Percentiles rank a stretch among this genome's conserved stretches.
Evolutionary conservation across 1,284 basidiomycete genomes (phyloP).

Genomic region (Uromyces viciae-fabae): DNA sequence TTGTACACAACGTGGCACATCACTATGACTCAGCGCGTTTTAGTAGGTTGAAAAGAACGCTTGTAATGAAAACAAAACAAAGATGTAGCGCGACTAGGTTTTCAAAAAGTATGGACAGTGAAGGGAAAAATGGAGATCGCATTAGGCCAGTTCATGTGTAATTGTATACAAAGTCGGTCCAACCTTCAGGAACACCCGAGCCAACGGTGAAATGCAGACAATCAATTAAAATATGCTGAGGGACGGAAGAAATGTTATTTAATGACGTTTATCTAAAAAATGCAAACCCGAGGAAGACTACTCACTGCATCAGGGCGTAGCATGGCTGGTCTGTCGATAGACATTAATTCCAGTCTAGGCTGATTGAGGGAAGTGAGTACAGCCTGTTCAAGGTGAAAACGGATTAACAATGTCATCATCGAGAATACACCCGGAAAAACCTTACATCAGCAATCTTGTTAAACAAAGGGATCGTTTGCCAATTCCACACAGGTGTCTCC

Average conservation of each 20-base stretch:
- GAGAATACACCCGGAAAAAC: neutral
- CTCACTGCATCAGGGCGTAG: constrained; percentile 35
- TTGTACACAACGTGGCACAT: too few relatives aligned
- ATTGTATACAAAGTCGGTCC: constrained; percentile 39
- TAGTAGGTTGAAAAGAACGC: too few relatives aligned
- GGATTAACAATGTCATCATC: too few relatives aligned
- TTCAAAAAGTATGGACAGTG: too few relatives aligned
- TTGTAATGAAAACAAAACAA: too few relatives aligned
- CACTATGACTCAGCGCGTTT: too few relatives aligned
- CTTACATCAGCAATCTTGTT: constrained; percentile 36
- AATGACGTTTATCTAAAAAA: too few relatives aligned
- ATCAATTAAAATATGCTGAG: constrained; percentile 39
- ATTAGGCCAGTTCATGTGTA: constrained; percentile 20
- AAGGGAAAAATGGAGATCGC: too few relatives aligned
- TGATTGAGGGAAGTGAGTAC: constrained; percentile 29
- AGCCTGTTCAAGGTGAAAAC: constrained; percentile 2
- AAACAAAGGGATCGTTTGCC: constrained; percentile 40
- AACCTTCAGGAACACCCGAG: constrained; percentile 30
- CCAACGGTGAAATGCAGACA: constrained; percentile 43
- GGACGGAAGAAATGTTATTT: neutral
- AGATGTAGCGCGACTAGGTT: too few relatives aligned
- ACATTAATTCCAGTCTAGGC: constrained; percentile 30
- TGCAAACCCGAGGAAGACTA: too few relatives aligned
- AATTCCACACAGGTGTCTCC: constrained; percentile 30
- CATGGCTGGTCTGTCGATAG: constrained; percentile 33